A percentile compares a stretch with the other conserved stretches of the same genome.
Conservation (phyloP, 2,329 filamentous ascomycete genomes). For the Fusarium succisae region DNA sequence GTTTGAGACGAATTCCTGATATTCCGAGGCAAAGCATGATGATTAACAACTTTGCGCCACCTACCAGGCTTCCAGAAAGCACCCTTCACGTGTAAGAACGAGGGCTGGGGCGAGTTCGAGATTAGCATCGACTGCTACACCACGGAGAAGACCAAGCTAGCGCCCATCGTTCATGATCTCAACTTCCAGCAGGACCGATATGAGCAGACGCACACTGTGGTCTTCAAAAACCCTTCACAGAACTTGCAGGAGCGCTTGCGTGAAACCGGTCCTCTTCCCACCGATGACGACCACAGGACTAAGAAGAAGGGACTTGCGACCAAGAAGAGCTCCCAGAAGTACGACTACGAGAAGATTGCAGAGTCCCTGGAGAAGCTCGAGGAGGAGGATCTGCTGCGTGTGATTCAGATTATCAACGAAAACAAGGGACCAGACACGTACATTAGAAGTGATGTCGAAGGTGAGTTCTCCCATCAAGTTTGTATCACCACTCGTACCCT, state of each 20-base stretch:
- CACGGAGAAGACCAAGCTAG: constrained; percentile 86
- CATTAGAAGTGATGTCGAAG: constrained; percentile 96
- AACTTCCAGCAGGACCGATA: constrained; percentile 88
- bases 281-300: constrained; percentile 69
- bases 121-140: constrained; percentile 87
- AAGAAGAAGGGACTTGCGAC: constrained; percentile 70
- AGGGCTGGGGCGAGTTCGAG: constrained; percentile 99
- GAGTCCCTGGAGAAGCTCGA: constrained; percentile 87
- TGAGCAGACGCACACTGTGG: constrained; percentile 81
- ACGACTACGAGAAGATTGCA: constrained; percentile 95
- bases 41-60: constrained; percentile 7
- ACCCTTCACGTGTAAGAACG: constrained; percentile 89
- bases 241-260: constrained; percentile 81
- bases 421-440: constrained; percentile 95
- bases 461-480: constrained; percentile 62
- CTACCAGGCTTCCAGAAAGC: constrained; percentile 77
- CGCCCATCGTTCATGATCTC: constrained; percentile 81
- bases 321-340: constrained; percentile 80
- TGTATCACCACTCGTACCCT: background rate
- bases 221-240: constrained; percentile 92
- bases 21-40: constrained; percentile 9
- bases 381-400: constrained; percentile 92
- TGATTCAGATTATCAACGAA: constrained; percentile 98
- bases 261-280: constrained; percentile 86
- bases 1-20: constrained; percentile 41